Evolutionary conservation across 495 filamentous ascomycete species (phyloP).

Genomic region (Hypoxylon rickii): DNA sequence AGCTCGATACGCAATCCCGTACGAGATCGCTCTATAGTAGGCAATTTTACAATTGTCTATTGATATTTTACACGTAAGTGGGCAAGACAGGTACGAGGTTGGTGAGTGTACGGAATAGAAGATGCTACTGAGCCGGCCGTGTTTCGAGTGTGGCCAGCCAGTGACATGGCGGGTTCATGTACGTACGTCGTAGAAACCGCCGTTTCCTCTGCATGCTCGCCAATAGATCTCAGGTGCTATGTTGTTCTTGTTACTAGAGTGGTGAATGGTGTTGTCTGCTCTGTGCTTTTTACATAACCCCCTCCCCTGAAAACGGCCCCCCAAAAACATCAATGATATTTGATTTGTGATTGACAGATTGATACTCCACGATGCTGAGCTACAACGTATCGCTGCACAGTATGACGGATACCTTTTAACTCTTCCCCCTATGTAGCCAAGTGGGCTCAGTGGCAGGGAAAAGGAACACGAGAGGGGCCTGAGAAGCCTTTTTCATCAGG

Average conservation of each 20-base stretch:
- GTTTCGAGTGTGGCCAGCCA: slow-evolving; percentile 7
- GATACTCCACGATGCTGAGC: slow-evolving; percentile 15
- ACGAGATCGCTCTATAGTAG: slow-evolving; percentile 1
- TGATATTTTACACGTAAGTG: background rate
- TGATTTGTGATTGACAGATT: no score
- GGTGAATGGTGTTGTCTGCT: background rate
- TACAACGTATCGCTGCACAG: slow-evolving; percentile 21
- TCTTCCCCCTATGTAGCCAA: background rate
- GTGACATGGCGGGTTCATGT: slow-evolving; percentile 3
- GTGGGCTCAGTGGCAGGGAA: background rate
- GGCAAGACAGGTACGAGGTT: no score
- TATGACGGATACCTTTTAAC: background rate
- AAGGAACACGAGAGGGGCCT: background rate
- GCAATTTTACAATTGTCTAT: no score
- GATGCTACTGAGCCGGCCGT: background rate
- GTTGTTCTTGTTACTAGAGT: slow-evolving; percentile 10
- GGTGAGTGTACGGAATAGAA: no score
- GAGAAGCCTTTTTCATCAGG: slow-evolving; percentile 11
- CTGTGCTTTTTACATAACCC: slow-evolving; percentile 2
- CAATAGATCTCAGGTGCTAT: slow-evolving; percentile 6
- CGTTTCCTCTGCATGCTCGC: slow-evolving; percentile 3
- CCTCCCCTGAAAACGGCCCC: no score
- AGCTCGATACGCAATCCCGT: slow-evolving; percentile 16
- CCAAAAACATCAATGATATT: no score
- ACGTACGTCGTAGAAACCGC: slow-evolving; percentile 8